phyloP scores from a whole-genome alignment of 108 stramenopile species.

The Mediolabrus comicus region DNA sequence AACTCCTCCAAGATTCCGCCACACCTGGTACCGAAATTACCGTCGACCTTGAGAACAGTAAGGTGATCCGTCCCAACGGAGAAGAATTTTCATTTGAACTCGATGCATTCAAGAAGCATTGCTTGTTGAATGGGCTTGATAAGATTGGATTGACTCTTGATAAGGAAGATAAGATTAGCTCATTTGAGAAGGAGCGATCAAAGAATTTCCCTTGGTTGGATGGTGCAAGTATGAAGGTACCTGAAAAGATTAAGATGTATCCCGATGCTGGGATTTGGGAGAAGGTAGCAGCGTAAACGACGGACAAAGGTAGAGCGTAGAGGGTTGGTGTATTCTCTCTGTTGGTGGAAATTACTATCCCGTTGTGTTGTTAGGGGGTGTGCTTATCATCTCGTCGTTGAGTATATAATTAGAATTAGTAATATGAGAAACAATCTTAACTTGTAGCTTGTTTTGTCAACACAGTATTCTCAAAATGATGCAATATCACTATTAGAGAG shows the following conservation, averaged over 20 bases:
- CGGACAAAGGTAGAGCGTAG: too few species aligned
- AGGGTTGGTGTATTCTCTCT: too few species aligned
- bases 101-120: slow-evolving; percentile 89
- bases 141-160: slow-evolving; percentile 93
- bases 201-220: slow-evolving; percentile 88
- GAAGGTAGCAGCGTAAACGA: slow-evolving; percentile 33
- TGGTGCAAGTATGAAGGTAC: slow-evolving; percentile 86
- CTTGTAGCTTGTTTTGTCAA: too few species aligned
- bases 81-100: slow-evolving; percentile 82
- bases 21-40: slow-evolving; percentile 77
- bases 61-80: slow-evolving; percentile 83
- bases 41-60: slow-evolving; percentile 86
- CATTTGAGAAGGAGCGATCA: slow-evolving; percentile 78
- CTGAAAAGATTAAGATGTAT: slow-evolving; percentile 84
- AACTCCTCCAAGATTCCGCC: slow-evolving; percentile 68
- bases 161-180: slow-evolving; percentile 78
- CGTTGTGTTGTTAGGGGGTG: too few species aligned
- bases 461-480: too few species aligned
- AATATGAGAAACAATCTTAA: too few species aligned
- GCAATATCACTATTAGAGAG: too few species aligned
- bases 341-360: too few species aligned
- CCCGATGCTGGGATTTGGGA: slow-evolving; percentile 75
- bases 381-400: too few species aligned
- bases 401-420: too few species aligned
- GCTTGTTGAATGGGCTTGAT: slow-evolving; percentile 90